phyloP scores from a whole-genome alignment of 371 early-diverging fungal genomes.

The Mucor racemosus region DNA sequence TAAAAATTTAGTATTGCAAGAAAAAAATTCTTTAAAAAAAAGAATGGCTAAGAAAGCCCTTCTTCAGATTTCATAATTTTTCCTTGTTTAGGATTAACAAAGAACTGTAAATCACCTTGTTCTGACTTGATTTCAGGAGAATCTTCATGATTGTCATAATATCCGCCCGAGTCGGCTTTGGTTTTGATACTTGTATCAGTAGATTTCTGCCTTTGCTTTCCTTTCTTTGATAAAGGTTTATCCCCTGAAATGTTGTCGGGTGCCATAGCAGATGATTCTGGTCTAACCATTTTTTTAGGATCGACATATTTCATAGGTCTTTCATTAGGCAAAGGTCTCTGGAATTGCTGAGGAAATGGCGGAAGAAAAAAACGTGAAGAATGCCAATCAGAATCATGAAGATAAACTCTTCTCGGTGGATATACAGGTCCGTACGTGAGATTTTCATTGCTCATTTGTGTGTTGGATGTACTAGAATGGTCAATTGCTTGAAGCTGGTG shows the following conservation, averaged over 20 bases:
- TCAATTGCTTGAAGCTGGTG: background rate
- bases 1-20: no score
- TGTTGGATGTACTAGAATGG: background rate
- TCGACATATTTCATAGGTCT: background rate
- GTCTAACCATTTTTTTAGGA: background rate
- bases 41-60: no score
- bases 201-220: background rate
- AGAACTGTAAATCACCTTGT: no score
- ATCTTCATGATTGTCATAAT: no score
- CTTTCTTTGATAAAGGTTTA: background rate
- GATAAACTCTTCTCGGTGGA: background rate
- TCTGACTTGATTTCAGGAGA: no score
- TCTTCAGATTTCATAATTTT: no score
- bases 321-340: background rate
- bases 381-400: background rate
- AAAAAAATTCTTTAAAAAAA: no score
- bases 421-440: background rate
- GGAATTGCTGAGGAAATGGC: background rate
- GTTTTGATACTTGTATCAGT: background rate
- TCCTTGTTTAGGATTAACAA: no score
- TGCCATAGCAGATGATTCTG: background rate
- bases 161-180: no score
- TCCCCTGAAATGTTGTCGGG: no score
- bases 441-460: background rate
- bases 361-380: background rate